phyloP scores from a whole-genome alignment of 2,329 filamentous ascomycete species.

The Saccharata proteae region DNA sequence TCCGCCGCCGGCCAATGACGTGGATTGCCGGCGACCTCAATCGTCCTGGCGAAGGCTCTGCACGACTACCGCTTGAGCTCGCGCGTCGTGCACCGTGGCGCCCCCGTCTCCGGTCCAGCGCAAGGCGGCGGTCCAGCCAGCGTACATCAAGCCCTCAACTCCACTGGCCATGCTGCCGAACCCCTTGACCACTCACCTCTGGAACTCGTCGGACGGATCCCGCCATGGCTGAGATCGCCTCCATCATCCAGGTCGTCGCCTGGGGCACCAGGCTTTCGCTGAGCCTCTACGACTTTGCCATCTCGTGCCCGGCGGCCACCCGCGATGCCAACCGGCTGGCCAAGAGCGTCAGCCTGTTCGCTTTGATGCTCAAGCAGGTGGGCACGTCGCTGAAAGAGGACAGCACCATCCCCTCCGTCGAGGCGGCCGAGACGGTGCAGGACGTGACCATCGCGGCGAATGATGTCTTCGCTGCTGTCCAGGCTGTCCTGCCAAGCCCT shows the following conservation, averaged over 20 bases:
- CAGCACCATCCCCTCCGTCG: constrained; percentile 22
- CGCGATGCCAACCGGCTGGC: constrained; percentile 19
- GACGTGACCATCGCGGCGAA: constrained; percentile 22
- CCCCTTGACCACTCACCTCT: too few relatives aligned
- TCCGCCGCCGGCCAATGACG: too few relatives aligned
- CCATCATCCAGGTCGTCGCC: constrained; percentile 22
- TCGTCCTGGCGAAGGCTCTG: too few relatives aligned
- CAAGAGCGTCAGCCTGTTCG: constrained; percentile 22
- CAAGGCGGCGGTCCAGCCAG: too few relatives aligned
- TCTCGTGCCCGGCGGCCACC: constrained; percentile 14
- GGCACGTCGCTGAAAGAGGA: constrained; percentile 26
- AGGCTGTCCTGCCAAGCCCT: constrained; percentile 13
- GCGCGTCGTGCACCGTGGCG: too few relatives aligned
- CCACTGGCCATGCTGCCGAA: too few relatives aligned
- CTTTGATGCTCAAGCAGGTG: constrained; percentile 25
- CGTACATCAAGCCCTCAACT: too few relatives aligned
- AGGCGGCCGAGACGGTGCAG: constrained; percentile 22
- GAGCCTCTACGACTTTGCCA: constrained; percentile 20
- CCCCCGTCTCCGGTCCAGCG: too few relatives aligned
- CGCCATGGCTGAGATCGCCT: constrained; percentile 21
- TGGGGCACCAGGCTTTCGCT: constrained; percentile 22
- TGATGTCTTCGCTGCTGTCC: constrained; percentile 17
- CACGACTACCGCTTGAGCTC: too few relatives aligned
- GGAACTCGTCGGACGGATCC: too few relatives aligned
- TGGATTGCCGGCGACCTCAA: too few relatives aligned